phyloP scores from a whole-genome alignment of 345 rosid species.

The Eucalyptus paniculata region DNA sequence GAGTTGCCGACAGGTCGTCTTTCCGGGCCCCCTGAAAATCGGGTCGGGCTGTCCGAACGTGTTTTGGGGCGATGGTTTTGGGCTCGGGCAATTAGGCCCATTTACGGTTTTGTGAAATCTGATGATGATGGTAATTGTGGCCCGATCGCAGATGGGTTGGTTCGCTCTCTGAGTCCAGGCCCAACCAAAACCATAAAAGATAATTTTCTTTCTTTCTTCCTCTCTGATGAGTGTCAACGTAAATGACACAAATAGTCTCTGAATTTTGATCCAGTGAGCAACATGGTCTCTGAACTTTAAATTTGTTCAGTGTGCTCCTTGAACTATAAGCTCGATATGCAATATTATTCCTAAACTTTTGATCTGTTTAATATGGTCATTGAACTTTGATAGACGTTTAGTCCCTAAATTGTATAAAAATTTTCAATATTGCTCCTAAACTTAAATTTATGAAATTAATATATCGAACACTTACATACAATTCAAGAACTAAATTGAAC shows the following conservation, averaged over 20 bases:
- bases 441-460: background rate
- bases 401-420: rapidly evolving
- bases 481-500: too few species aligned
- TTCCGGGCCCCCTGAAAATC: background rate
- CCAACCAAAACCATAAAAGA: background rate
- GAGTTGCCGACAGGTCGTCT: background rate
- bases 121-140: background rate
- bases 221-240: too few species aligned
- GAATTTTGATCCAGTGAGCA: rapidly evolving
- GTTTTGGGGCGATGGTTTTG: background rate
- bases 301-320: too few species aligned
- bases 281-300: rapidly evolving
- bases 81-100: background rate
- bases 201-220: too few species aligned
- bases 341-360: rapidly evolving
- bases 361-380: rapidly evolving
- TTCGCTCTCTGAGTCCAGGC: background rate
- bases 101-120: background rate
- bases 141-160: background rate
- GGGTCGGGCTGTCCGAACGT: background rate
- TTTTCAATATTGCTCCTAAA: rapidly evolving
- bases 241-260: too few species aligned
- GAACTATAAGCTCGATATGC: rapidly evolving
- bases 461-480: too few species aligned
- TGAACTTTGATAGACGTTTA: rapidly evolving